Evolutionary conservation across 2,329 filamentous ascomycete species (phyloP), one percentile per base, ranked within the genome.

Genomic region (Teratosphaeria gauchensis): DNA sequence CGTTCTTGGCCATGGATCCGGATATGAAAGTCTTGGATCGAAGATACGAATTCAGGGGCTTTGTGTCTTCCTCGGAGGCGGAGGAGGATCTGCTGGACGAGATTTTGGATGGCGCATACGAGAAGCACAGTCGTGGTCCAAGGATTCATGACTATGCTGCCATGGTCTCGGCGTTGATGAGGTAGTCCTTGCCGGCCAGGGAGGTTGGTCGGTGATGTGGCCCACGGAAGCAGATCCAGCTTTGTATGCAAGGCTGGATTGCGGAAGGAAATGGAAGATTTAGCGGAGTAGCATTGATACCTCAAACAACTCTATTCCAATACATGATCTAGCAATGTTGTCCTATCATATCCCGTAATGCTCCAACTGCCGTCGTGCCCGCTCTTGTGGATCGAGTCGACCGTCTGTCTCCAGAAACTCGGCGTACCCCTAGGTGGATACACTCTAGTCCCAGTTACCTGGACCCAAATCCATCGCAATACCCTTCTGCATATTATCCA

Each of bases 401-500:
- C 35, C 35, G 16, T 38, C 24, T 2, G 4, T 38, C 8, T 16
- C 35, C 35, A 38, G 16, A 42, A 8, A 16, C 35, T 16, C 35
- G n/a, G 12, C 35, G n/a, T 11, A 21, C 11, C 6, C 11, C 42
- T n/a, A 48, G 16, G 3, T 1, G 5, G 6, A 48, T n/a, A 19
- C 16, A 28, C 5, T 21, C 42, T 56, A 69, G 56, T 67, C 62
- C 68, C 68, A 70, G 54, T 70, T 64, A 51, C 68, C 68, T n/a
- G 63, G 54, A 6, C 72, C 73, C 28, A 77, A 65, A 14, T 73
- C 63, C 1, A 74, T 68, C 3, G 71, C 65, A 42, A 64, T 70
- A 4, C 70, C 71, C 2, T 69, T 68, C 21, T 64, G 64, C 60
- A 74, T 70, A 53, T 73, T 70, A 11, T 72, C 71, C 65, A 76